phyloP scores from a whole-genome alignment of 2,329 filamentous ascomycete species.

The Fusarium penzigii region DNA sequence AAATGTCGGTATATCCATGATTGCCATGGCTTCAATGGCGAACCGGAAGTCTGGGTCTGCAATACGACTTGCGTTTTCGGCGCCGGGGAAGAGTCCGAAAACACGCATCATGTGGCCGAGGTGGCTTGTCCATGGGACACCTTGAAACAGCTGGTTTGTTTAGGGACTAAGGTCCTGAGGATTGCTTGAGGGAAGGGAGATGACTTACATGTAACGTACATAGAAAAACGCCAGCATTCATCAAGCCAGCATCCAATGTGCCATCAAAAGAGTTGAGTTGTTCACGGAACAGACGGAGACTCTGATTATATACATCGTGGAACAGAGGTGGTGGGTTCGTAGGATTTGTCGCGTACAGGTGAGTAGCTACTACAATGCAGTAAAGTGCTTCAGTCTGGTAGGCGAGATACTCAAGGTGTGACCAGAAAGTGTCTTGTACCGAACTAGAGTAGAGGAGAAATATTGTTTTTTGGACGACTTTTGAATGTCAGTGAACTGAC shows the following conservation, averaged over 20 bases:
- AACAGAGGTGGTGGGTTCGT: conserved; percentile 2
- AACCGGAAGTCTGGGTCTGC: conserved; percentile 1
- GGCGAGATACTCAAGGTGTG: conserved; percentile 2
- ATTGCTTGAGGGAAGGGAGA: too few relatives aligned
- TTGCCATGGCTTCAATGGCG: conserved; percentile 15
- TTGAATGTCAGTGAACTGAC: not conserved
- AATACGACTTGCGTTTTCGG: not conserved
- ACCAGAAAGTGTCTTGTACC: conserved; percentile 8
- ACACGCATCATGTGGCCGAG: conserved; percentile 19
- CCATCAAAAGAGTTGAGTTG: conserved; percentile 9
- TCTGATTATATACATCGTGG: conserved; percentile 11
- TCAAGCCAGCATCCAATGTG: conserved; percentile 2
- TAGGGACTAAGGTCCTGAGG: not conserved
- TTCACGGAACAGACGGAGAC: conserved; percentile 12
- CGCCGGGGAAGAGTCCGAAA: conserved; percentile 6
- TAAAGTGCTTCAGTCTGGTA: conserved; percentile 11
- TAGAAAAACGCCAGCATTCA: conserved; percentile 12
- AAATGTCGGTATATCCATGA: conserved; percentile 25
- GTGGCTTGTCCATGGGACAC: conserved; percentile 14
- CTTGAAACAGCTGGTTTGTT: conserved; percentile 17
- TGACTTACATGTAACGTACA: conserved; percentile 16
- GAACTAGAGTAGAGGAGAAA: conserved; percentile 15
- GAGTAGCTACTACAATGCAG: conserved; percentile 11
- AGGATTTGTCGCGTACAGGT: conserved; percentile 12
- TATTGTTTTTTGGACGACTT: conserved; percentile 13